phyloP scores from a whole-genome alignment of 306 rosid species.

The Fagus crenata region DNA sequence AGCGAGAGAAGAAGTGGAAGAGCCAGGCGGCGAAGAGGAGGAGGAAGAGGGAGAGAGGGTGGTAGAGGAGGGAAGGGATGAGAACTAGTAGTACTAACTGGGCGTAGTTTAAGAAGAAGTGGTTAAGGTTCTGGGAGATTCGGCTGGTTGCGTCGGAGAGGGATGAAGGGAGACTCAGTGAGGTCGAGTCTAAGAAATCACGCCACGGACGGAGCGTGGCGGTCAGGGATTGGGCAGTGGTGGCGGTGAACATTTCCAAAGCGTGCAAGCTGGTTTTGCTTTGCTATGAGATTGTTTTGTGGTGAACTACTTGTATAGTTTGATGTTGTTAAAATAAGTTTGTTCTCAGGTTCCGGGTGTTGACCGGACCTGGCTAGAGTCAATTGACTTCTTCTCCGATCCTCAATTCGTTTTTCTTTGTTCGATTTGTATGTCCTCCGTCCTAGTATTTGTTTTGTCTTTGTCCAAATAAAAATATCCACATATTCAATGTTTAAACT shows the following conservation, averaged over 20 bases:
- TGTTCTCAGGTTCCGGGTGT: too few relatives aligned
- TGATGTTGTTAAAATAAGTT: slow-evolving; percentile 9
- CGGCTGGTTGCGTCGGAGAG: slow-evolving; percentile 53
- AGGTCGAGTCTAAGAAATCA: slow-evolving; percentile 39
- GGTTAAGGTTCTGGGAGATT: slow-evolving; percentile 45
- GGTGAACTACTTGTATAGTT: background rate
- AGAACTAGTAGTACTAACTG: slow-evolving; percentile 36
- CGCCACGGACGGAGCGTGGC: slow-evolving; percentile 63
- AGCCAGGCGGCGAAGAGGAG: slow-evolving; percentile 47
- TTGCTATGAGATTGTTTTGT: slow-evolving; percentile 31
- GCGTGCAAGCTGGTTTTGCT: slow-evolving; percentile 28
- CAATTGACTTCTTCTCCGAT: too few relatives aligned
- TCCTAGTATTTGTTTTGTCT: too few relatives aligned
- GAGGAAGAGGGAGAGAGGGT: slow-evolving; percentile 50
- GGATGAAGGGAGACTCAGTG: slow-evolving; percentile 49
- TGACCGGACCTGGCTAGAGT: too few relatives aligned
- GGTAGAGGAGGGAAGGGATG: slow-evolving; percentile 52
- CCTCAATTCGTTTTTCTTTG: too few relatives aligned
- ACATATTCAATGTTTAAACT: too few relatives aligned
- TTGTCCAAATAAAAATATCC: too few relatives aligned
- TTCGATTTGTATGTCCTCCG: too few relatives aligned
- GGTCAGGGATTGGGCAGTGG: slow-evolving; percentile 32
- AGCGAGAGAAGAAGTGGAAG: slow-evolving; percentile 60
- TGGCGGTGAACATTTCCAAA: too few relatives aligned
- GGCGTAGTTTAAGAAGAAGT: slow-evolving; percentile 63